A percentile compares a stretch with the other conserved stretches of the same genome.
Conservation (phyloP, 2,329 filamentous ascomycete species). For the Pezicula carpinea region DNA sequence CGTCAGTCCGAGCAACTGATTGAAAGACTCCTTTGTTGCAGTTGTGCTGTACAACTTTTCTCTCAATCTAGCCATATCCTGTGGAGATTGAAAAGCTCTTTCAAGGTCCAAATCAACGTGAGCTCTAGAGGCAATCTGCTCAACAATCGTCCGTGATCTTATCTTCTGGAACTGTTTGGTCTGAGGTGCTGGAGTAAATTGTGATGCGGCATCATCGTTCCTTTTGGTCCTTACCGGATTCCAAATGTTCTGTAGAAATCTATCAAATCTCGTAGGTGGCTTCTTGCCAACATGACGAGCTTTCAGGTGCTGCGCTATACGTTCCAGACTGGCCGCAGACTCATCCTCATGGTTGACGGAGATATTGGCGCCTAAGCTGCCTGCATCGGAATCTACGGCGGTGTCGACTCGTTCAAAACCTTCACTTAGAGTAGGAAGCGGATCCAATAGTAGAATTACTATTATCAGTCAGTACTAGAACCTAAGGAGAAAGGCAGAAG, state of each 20-base stretch:
- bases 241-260: too few species aligned
- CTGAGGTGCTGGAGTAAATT: background rate
- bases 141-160: background rate
- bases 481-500: background rate
- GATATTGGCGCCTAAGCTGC: too few species aligned
- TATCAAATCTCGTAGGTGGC: too few species aligned
- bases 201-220: background rate
- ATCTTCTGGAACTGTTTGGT: background rate
- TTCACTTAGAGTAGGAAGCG: conserved; percentile 4
- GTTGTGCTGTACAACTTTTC: conserved; percentile 2
- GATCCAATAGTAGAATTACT: conserved; percentile 10
- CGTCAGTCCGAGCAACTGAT: background rate
- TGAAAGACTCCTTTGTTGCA: conserved; percentile 6
- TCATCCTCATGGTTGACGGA: too few species aligned
- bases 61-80: background rate
- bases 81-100: conserved; percentile 3
- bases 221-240: too few species aligned
- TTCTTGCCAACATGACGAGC: too few species aligned
- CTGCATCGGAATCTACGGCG: background rate
- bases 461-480: background rate
- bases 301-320: too few species aligned
- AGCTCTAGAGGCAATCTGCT: conserved; percentile 3
- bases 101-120: conserved; percentile 4
- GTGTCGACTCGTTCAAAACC: background rate
- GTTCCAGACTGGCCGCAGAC: too few species aligned